phyloP scores from a whole-genome alignment of 495 filamentous ascomycete species.

The Penicillium odoratum region DNA sequence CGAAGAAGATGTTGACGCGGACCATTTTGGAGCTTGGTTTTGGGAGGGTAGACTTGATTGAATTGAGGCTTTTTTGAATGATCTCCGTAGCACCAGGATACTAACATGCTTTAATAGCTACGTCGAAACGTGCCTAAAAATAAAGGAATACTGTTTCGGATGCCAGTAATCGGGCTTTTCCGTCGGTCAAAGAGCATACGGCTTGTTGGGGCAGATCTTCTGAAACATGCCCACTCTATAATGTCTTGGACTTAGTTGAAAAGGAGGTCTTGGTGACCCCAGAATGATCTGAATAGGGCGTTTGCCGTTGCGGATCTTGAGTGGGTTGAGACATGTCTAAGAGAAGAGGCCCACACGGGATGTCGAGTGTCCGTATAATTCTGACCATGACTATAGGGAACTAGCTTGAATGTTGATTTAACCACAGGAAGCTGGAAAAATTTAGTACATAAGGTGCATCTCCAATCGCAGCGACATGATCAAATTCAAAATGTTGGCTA shows the following conservation, averaged over 20 bases:
- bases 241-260: background rate
- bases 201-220: slow-evolving; percentile 5
- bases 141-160: background rate
- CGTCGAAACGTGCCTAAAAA: background rate
- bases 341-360: background rate
- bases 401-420: too few relatives aligned
- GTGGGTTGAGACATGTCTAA: background rate
- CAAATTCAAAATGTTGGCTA: background rate
- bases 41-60: background rate
- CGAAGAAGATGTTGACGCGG: slow-evolving; percentile 11
- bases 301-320: background rate
- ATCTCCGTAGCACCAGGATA: background rate
- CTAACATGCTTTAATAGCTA: slow-evolving; percentile 2
- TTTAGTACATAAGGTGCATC: background rate
- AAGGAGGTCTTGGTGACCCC: background rate
- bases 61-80: background rate
- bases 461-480: background rate
- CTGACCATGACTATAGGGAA: background rate
- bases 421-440: background rate
- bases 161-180: background rate
- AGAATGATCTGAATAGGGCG: background rate
- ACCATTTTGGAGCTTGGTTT: slow-evolving; percentile 11
- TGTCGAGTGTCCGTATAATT: background rate
- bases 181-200: background rate
- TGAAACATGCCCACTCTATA: slow-evolving; percentile 2